These are phyloP conservation scores for Aspergillus conjunctus DNA, from an alignment of 495 filamentous ascomycete species.

Conservation along the genomic window DNA sequence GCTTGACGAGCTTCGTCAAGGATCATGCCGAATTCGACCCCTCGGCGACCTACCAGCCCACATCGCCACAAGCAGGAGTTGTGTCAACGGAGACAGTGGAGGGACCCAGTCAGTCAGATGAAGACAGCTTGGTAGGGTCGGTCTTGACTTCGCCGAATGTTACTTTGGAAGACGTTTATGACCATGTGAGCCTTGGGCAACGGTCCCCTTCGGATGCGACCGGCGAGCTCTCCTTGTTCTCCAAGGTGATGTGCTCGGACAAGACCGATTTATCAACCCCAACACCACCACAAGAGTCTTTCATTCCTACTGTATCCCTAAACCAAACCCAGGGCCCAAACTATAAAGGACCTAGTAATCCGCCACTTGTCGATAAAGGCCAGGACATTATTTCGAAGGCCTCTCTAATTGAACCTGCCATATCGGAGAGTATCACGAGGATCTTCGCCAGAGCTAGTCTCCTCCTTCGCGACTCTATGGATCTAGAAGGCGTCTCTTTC, in stretches of 20 bases:
- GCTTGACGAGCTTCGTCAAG: constrained; percentile 38
- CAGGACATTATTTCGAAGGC: constrained; percentile 7
- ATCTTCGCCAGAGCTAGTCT: constrained; percentile 44
- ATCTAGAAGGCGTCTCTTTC: constrained; percentile 47
- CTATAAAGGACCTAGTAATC: neutral
- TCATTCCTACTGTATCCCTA: constrained; percentile 11
- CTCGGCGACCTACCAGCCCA: constrained; percentile 20
- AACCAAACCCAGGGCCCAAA: neutral
- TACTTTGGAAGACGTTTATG: neutral
- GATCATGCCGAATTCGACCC: constrained; percentile 33
- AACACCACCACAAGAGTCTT: neutral
- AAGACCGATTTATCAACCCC: constrained; percentile 9
- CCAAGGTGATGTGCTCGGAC: constrained; percentile 15
- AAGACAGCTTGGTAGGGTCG: neutral
- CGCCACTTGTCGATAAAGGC: neutral
- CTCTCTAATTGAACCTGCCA: neutral
- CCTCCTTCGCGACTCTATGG: constrained; percentile 42
- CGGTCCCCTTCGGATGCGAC: constrained; percentile 15
- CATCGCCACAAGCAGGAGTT: constrained; percentile 9
- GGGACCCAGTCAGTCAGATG: neutral
- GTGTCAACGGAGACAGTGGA: neutral
- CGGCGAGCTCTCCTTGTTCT: constrained; percentile 19
- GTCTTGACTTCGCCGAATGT: neutral
- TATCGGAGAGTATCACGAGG: constrained; percentile 21
- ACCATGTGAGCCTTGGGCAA: neutral